A percentile compares a stretch with the other conserved stretches of the same genome.
phyloP scores from a whole-genome alignment of 176 grass and related monocot genomes.

The Aegilops speltoides region DNA sequence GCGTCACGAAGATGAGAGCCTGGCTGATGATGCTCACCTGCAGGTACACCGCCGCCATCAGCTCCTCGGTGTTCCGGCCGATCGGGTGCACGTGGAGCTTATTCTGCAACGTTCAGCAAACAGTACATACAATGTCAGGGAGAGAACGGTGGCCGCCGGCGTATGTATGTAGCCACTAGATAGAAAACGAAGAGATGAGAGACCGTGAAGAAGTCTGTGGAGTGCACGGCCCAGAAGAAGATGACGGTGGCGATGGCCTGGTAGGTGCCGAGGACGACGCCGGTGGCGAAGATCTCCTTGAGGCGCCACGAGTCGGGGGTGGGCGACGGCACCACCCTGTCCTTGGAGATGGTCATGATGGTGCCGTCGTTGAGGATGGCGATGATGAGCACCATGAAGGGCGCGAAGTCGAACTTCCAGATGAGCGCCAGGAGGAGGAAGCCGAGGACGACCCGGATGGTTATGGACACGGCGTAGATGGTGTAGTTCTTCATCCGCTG shows the following conservation, averaged over 20 bases:
- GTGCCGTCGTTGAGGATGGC: conserved; percentile 93
- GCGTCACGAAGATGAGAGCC: conserved; percentile 77
- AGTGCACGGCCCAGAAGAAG: conserved; percentile 59
- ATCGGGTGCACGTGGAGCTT: conserved; percentile 54
- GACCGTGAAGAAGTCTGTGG: conserved; percentile 72
- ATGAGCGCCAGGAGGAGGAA: conserved; percentile 84
- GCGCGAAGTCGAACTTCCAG: conserved; percentile 83
- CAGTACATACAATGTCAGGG: neutral
- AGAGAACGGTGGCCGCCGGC: neutral
- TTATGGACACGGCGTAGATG: conserved; percentile 91
- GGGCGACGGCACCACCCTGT: conserved; percentile 71
- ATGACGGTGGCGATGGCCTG: conserved; percentile 72
- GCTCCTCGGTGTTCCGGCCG: conserved; percentile 26
- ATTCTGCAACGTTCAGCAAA: conserved; percentile 17
- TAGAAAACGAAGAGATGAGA: neutral
- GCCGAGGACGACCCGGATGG: conserved; percentile 75
- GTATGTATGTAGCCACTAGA: too few species aligned
- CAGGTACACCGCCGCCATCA: conserved; percentile 71
- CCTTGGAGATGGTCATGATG: conserved; percentile 98
- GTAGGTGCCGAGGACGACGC: conserved; percentile 85
- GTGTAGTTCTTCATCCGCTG: conserved; percentile 99
- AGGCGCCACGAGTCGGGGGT: conserved; percentile 70
- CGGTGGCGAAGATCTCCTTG: conserved; percentile 84
- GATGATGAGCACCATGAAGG: conserved; percentile 95
- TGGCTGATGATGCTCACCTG: conserved; percentile 89